These are phyloP conservation scores for Termitomyces sp. DNA, from an alignment of 768 basidiomycete species.

Conservation along the genomic window DNA sequence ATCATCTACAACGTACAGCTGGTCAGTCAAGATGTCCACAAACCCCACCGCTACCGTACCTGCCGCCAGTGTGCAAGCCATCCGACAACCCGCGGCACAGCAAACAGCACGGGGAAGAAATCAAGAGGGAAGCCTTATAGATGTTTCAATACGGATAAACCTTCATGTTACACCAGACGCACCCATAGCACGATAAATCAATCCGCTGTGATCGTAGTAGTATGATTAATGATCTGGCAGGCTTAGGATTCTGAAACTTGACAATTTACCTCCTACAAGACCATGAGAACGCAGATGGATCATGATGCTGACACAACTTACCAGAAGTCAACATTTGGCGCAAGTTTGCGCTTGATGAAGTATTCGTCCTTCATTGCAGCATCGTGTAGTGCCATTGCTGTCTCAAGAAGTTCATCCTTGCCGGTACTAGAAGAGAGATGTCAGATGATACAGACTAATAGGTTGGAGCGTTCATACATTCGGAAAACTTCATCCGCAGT, in stretches of 20 bases:
- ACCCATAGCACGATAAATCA: conserved; percentile 94
- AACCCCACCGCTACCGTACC: conserved; percentile 27
- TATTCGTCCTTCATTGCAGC: conserved; percentile 89
- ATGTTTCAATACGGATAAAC: conserved; percentile 2
- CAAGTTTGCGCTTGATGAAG: conserved; percentile 74
- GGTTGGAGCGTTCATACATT: conserved; percentile 40
- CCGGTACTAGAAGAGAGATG: conserved; percentile 57
- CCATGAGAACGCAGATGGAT: conserved; percentile 10
- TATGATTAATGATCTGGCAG: conserved; percentile 1
- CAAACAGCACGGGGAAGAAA: conserved; percentile 92
- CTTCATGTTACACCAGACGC: conserved; percentile 4
- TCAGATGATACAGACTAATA: background rate
- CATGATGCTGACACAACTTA: conserved; percentile 25
- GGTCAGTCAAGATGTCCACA: background rate
- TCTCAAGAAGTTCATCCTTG: conserved; percentile 77
- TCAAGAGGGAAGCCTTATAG: conserved; percentile 80
- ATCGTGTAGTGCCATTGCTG: conserved; percentile 85
- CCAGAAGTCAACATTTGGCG: conserved; percentile 93
- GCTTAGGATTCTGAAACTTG: background rate
- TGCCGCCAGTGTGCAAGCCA: conserved; percentile 94
- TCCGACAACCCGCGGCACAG: conserved; percentile 86
- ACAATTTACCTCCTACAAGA: conserved; percentile 47
- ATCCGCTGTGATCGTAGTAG: conserved; percentile 41
- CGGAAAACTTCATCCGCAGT: conserved; percentile 91
- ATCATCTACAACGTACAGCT: conserved; percentile 78